phyloP scores from a whole-genome alignment of 371 early-diverging fungal genomes.

The Amoeboaphelidium occidentale region DNA sequence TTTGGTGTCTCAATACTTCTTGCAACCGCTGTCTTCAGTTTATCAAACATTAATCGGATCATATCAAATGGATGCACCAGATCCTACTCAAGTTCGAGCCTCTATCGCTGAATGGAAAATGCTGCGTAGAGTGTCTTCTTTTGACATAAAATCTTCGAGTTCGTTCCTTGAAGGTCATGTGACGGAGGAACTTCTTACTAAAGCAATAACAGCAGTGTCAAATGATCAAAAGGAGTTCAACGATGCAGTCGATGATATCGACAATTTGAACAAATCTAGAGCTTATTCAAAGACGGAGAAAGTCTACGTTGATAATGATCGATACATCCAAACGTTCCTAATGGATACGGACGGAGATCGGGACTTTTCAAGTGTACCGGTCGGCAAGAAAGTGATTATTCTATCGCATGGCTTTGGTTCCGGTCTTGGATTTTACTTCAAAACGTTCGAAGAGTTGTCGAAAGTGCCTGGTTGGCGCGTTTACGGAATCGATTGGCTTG shows the following conservation, averaged over 20 bases:
- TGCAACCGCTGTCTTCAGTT: too few species aligned
- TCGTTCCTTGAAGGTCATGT: too few species aligned
- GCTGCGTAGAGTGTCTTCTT: too few species aligned
- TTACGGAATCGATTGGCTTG: constrained; percentile 10
- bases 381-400: neutral
- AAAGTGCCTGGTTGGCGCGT: constrained; percentile 1
- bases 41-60: too few species aligned
- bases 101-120: too few species aligned
- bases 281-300: neutral
- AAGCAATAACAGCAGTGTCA: neutral
- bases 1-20: too few species aligned
- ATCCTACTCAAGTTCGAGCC: too few species aligned
- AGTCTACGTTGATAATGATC: neutral
- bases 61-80: too few species aligned
- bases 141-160: too few species aligned
- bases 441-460: neutral
- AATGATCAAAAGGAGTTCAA: neutral
- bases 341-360: neutral
- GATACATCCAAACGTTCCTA: constrained; percentile 2
- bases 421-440: constrained; percentile 2
- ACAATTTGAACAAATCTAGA: too few species aligned
- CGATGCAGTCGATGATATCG: neutral
- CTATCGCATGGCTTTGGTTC: constrained; percentile 4
- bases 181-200: too few species aligned
- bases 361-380: neutral